Conservation (phyloP, 106 monocot species). For the Posidonia australis region DNA sequence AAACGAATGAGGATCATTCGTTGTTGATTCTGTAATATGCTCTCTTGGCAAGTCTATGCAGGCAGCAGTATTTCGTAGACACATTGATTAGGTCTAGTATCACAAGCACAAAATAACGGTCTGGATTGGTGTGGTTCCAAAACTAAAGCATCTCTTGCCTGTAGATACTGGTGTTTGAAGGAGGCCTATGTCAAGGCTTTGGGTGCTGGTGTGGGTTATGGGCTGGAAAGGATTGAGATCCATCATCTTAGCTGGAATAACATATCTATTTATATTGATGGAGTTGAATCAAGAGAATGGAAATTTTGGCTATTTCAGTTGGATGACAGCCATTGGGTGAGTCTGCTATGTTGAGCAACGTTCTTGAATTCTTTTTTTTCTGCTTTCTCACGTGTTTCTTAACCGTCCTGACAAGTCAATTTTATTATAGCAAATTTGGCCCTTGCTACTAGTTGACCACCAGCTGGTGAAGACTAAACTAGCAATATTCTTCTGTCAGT, state of each 20-base stretch:
- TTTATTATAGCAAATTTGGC: too few species aligned
- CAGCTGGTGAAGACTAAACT: too few species aligned
- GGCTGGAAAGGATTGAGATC: constrained; percentile 61
- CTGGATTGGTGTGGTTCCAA: too few species aligned
- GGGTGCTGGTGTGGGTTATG: constrained; percentile 62
- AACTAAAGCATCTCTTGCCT: neutral
- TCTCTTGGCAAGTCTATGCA: too few species aligned
- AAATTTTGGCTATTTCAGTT: constrained; percentile 46
- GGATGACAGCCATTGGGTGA: constrained; percentile 54
- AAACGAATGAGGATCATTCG: too few species aligned
- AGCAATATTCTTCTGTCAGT: neutral
- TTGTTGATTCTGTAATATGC: too few species aligned
- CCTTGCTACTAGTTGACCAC: too few species aligned
- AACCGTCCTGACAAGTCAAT: too few species aligned
- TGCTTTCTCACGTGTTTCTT: neutral
- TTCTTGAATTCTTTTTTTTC: neutral
- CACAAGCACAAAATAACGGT: too few species aligned
- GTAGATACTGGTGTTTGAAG: constrained; percentile 86
- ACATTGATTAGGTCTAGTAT: too few species aligned
- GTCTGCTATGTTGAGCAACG: constrained; percentile 5
- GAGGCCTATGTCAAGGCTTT: constrained; percentile 81
- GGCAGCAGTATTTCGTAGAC: too few species aligned
- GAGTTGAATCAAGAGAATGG: constrained; percentile 48
- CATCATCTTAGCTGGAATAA: constrained; percentile 47
- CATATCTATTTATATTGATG: constrained; percentile 64